A percentile compares a stretch with the other conserved stretches of the same genome.
phyloP scores from a whole-genome alignment of 352 stramenopile genomes.

The Globisporangium alternatum region DNA sequence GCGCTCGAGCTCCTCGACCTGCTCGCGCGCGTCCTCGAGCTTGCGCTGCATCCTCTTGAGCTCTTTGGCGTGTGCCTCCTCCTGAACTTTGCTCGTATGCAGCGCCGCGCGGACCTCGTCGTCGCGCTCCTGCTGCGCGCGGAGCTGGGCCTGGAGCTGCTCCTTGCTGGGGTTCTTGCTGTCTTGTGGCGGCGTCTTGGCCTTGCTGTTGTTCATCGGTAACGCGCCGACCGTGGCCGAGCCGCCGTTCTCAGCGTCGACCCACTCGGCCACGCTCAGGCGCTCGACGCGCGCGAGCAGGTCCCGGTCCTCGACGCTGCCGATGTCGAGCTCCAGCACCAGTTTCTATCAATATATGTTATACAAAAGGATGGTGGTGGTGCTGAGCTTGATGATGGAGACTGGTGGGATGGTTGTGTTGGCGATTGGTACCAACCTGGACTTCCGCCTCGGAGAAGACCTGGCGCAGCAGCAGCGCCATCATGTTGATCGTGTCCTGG shows the following conservation, averaged over 20 bases:
- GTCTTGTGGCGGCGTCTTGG: background rate
- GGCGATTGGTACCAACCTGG: constrained; percentile 27
- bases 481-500: constrained; percentile 87
- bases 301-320: constrained; percentile 68
- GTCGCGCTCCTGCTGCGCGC: constrained; percentile 15
- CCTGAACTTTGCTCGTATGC: constrained; percentile 40
- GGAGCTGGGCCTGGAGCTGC: constrained; percentile 35
- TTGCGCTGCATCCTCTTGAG: constrained; percentile 53
- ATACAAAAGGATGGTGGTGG: background rate
- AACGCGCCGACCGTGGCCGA: constrained; percentile 22
- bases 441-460: constrained; percentile 73
- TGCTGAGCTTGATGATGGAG: background rate
- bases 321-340: constrained; percentile 66
- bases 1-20: constrained; percentile 51
- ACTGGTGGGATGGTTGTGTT: background rate
- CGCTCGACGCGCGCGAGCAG: constrained; percentile 76
- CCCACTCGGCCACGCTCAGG: constrained; percentile 72
- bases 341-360: constrained; percentile 35
- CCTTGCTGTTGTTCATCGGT: constrained; percentile 19
- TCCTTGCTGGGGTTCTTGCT: constrained; percentile 23
- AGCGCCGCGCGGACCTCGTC: constrained; percentile 59
- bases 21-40: constrained; percentile 48
- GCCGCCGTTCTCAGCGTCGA: constrained; percentile 32
- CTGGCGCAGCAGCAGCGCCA: constrained; percentile 77
- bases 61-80: constrained; percentile 54